Conservation (phyloP, 345 rosid species). For the Excoecaria agallocha region DNA sequence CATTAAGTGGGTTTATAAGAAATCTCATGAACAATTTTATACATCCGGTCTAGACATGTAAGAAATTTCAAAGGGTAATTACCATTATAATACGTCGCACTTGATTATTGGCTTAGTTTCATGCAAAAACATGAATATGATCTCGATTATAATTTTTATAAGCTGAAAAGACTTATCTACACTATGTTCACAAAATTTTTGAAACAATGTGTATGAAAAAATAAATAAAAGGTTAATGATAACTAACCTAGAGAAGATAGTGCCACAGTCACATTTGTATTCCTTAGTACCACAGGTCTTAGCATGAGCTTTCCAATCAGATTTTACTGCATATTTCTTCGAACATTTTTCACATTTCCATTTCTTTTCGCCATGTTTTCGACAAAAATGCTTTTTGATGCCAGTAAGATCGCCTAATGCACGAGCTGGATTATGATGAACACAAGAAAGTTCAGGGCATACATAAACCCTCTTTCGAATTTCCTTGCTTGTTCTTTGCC, state of each 20-base stretch:
- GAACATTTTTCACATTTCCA: slow-evolving; percentile 67
- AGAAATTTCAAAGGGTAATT: no score
- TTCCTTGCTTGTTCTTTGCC: slow-evolving; percentile 26
- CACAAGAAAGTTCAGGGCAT: slow-evolving; percentile 57
- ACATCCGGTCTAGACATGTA: no score
- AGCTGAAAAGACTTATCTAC: no score
- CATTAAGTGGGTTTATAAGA: no score
- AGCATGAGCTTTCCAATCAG: slow-evolving; percentile 72
- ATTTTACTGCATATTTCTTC: slow-evolving; percentile 60
- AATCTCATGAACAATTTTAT: no score
- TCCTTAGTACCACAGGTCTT: slow-evolving; percentile 69
- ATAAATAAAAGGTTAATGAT: background rate
- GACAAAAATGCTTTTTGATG: slow-evolving; percentile 65
- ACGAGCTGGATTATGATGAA: slow-evolving; percentile 61
- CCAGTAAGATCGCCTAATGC: slow-evolving; percentile 72
- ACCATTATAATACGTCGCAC: no score
- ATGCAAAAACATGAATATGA: no score
- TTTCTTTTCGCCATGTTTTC: slow-evolving; percentile 71
- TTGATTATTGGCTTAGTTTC: no score
- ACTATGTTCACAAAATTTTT: no score
- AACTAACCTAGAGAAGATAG: slow-evolving; percentile 51
- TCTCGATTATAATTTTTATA: no score
- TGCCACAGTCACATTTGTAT: slow-evolving; percentile 65
- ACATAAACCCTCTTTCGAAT: slow-evolving; percentile 50
- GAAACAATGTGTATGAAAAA: no score